Base-by-base conservation (phyloP, 2,329 filamentous ascomycete species). In the Sclerotinia minor region DNA sequence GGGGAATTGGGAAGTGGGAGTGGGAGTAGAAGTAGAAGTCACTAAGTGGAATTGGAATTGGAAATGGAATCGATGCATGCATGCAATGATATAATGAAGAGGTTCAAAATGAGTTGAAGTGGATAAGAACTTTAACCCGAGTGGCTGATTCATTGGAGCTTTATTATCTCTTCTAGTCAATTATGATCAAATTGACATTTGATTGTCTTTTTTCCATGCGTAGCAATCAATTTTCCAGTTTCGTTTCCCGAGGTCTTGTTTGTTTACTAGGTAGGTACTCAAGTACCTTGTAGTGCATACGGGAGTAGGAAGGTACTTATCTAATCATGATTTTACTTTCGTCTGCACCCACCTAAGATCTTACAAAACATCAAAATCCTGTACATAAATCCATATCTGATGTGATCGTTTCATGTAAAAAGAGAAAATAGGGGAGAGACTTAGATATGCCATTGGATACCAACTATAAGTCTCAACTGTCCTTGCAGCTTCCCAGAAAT, bases 361-460 rank as follows among this genome's bases (percentile, higher is more conserved):
- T n/a, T 3, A 58, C 19, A 1, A 29, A 21, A 59, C 19, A 11
- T 17, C 13, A 44, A 24, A 29, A 59, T 17, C 5, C 8, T 11
- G 5, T 17, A 32, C 38, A 41, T 17, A 53, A 53, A 26, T 53
- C 19, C 11, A 21, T 32, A 59, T 47, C 57, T 32, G 5, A 49
- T 47, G 9, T 47, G 47, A 17, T 60, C 26, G 57, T 60, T 49
- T 55, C 53, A 55, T 35, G 38, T 54, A 11, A 11, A 55, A 38
- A 9, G 19, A 58, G n/a, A 44, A 63, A 50, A 63, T 35, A 68
- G 69, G 70, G 60, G 67, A 67, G 68, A 15, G 45, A 55, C 67
- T 67, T 29, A 21, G 45, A 52, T 26, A 21, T 41, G 29, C 47
- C 2, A 73, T 72, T 71, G 68, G 69, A 67, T 66, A 50, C 45